Evolutionary conservation across 2,329 filamentous ascomycete species (phyloP).

Genomic region (Metarhizium rileyi): DNA sequence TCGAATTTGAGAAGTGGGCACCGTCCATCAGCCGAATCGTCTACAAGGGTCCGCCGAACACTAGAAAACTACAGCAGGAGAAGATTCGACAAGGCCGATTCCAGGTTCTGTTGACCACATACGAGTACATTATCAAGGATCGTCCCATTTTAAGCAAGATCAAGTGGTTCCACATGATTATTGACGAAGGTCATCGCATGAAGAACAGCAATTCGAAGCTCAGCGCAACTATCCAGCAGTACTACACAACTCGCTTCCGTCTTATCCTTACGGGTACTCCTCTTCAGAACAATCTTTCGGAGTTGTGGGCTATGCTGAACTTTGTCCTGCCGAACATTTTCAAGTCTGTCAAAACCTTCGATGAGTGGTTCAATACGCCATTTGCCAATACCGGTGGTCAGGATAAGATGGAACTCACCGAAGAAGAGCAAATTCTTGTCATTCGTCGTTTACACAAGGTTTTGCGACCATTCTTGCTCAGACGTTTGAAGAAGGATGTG

Average conservation of each 20-base stretch:
- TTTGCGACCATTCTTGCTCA: conserved; percentile 88
- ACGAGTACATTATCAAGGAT: conserved; percentile 99
- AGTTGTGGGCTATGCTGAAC: conserved; percentile 96
- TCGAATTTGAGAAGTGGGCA: conserved; percentile 99
- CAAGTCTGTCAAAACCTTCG: conserved; percentile 97
- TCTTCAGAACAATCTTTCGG: conserved; percentile 90
- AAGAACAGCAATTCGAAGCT: conserved; percentile 97
- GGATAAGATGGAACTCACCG: conserved; percentile 96
- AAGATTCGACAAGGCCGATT: conserved; percentile 91
- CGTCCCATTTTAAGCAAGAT: conserved; percentile 92
- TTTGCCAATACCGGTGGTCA: conserved; percentile 97
- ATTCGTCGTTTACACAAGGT: conserved; percentile 98
- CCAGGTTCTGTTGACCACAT: conserved; percentile 93
- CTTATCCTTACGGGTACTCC: conserved; percentile 96
- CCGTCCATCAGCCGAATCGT: conserved; percentile 79
- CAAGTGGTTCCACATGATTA: conserved; percentile 99
- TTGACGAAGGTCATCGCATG: conserved; percentile 99
- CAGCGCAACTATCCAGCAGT: conserved; percentile 86
- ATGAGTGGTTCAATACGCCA: conserved; percentile 99
- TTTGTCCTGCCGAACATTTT: conserved; percentile 98
- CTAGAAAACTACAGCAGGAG: conserved; percentile 82
- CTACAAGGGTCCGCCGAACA: conserved; percentile 89
- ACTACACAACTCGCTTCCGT: conserved; percentile 90
- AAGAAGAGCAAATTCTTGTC: conserved; percentile 98
- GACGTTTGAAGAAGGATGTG: conserved; percentile 98